A percentile compares a stretch with the other conserved stretches of the same genome.
Conservation (phyloP, 345 rosid species). For the Gossypium arboreum region DNA sequence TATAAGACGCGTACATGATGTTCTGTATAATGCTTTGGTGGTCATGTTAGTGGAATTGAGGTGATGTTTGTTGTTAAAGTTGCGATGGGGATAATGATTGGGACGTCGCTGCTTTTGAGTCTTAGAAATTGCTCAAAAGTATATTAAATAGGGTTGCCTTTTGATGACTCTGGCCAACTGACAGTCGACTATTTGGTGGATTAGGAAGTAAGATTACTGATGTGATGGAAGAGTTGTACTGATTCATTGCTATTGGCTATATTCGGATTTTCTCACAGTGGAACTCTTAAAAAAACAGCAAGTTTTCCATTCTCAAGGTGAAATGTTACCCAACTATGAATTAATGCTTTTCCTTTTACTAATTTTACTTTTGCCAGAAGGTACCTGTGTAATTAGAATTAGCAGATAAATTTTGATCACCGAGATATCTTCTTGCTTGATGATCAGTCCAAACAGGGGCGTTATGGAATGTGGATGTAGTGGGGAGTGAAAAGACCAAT, state of each 20-base stretch:
- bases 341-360: neutral
- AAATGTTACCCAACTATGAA: neutral
- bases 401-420: neutral
- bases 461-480: neutral
- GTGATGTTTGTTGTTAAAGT: neutral
- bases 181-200: neutral
- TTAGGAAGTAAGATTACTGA: neutral
- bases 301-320: neutral
- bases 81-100: neutral
- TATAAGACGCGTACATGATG: neutral
- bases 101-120: neutral
- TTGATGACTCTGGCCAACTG: neutral
- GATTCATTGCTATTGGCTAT: neutral
- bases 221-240: neutral
- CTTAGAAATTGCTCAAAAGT: neutral
- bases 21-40: slow-evolving; percentile 1
- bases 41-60: neutral
- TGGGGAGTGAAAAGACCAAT: neutral
- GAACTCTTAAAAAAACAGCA: neutral
- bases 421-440: neutral
- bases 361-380: neutral
- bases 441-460: neutral
- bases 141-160: neutral
- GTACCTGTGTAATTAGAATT: neutral
- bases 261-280: neutral